Percentiles rank a stretch among this genome's conserved stretches.
Conservation (phyloP, 1,284 basidiomycete genomes). For the Gymnopus androsaceus region DNA sequence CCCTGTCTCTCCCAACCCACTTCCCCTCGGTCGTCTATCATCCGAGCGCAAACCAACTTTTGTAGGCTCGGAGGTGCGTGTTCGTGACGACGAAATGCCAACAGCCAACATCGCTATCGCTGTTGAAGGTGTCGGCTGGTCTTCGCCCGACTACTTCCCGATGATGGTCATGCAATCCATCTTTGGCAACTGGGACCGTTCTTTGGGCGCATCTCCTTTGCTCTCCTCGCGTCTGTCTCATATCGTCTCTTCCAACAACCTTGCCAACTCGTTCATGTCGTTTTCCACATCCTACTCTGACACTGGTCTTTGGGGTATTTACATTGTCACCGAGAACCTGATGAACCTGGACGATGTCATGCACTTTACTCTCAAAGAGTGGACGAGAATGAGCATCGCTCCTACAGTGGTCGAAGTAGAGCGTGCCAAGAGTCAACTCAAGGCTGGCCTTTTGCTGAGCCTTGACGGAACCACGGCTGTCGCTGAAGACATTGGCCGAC, state of each 20-base stretch:
- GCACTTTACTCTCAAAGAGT: conserved; percentile 96
- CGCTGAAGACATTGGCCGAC: conserved; percentile 97
- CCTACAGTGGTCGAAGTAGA: conserved; percentile 90
- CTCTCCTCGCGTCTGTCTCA: conserved; percentile 92
- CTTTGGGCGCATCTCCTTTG: conserved; percentile 87
- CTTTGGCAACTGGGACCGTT: conserved; percentile 99
- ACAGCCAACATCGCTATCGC: conserved; percentile 96
- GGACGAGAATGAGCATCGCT: conserved; percentile 92
- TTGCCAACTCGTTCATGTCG: conserved; percentile 99
- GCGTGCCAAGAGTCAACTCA: conserved; percentile 96
- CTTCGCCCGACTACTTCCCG: conserved; percentile 97
- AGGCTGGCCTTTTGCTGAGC: conserved; percentile 88
- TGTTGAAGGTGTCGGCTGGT: conserved; percentile 98
- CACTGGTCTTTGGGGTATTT: conserved; percentile 99
- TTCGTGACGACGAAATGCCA: conserved; percentile 89
- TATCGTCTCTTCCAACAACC: conserved; percentile 91
- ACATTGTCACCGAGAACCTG: conserved; percentile 93
- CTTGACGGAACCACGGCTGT: conserved; percentile 95
- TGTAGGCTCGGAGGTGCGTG: conserved; percentile 93
- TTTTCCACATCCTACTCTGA: conserved; percentile 99
- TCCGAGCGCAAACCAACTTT: conserved; percentile 81
- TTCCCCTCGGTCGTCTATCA: conserved; percentile 77
- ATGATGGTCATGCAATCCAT: conserved; percentile 99
- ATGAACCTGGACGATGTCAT: conserved; percentile 91
- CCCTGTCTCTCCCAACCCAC: conserved; percentile 86